Evolutionary conservation across 176 grass and related monocot genomes (phyloP), one percentile per base, ranked within the genome.

Genomic region (Triticum turgidum): DNA sequence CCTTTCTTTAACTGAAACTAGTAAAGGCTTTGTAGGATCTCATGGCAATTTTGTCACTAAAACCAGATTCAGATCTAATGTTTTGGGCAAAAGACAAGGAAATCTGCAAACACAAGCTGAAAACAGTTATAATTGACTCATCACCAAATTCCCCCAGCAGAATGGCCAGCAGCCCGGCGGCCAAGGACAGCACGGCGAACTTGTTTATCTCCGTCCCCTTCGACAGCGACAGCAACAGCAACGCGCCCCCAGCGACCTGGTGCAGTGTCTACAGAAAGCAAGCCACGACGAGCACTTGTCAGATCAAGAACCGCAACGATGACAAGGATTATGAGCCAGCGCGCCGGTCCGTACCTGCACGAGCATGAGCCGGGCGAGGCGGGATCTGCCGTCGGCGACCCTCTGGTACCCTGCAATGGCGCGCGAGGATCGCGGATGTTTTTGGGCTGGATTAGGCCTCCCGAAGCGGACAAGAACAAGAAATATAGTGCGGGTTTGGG

Each of bases 91-190:
- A 54, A 18, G 15, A 54, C 41, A 81, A 27, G 11, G 3, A 68
- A 47, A 21, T 68, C 10, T 81, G 34, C 11, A 45, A 68, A 77
- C 25, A 56, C 4, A 33, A 33, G 47, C 52, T 35, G 7, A 66
- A 74, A 42, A 17, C 15, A 83, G 20, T 13, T n/a, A 7, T 44
- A 52, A 59, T 65, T 49, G 65, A 75, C 61, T 33, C 21, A 84
- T 80, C 79, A 92, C 97, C 97, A 88, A 99, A 72, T 89, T 99
- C 97, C 78, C 97, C 97, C 39, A 96, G 62, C 71, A 91, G 11
- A 84, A 99, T 65, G 24, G 97, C 93, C 79, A 99, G 37, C 65
- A 99, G 65, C 52, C 94, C 97, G 51, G 88, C 81, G 9, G 87
- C 82, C 63, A 90, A 21, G 11, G 93, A 92, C 47, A 94, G n/a